These are phyloP conservation scores for Pythium rhizo-oryzae DNA, from an alignment of 352 stramenopile species.

Conservation along the genomic window DNA sequence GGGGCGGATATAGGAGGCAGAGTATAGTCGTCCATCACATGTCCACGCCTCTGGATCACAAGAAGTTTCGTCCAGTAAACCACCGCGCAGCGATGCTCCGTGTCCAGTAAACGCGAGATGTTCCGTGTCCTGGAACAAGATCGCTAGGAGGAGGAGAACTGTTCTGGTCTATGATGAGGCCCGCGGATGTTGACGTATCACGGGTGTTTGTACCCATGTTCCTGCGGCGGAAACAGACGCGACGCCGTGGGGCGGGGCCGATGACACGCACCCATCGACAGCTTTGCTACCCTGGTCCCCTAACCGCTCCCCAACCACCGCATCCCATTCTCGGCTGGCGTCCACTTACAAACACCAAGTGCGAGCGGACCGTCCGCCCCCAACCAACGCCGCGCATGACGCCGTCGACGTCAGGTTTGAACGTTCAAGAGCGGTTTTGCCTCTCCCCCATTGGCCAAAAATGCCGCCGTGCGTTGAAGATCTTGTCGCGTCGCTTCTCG, in stretches of 20 bases:
- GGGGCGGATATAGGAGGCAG: slow-evolving; percentile 41
- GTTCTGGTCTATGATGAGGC: slow-evolving; percentile 1
- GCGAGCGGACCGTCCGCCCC: not conserved
- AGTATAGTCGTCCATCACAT: not conserved
- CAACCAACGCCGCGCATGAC: slow-evolving; percentile 19
- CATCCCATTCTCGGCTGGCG: not conserved
- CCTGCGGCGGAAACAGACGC: not conserved
- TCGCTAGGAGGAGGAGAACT: not conserved
- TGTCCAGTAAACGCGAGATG: slow-evolving; percentile 4
- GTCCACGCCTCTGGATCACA: slow-evolving; percentile 3
- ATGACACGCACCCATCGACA: slow-evolving; percentile 28
- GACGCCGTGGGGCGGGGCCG: not conserved
- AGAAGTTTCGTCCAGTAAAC: not conserved
- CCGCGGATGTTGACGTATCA: slow-evolving; percentile 15
- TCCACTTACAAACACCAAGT: slow-evolving; percentile 24
- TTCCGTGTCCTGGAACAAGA: no score
- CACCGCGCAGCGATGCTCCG: not conserved
- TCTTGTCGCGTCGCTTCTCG: slow-evolving; percentile 27
- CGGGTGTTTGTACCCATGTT: slow-evolving; percentile 13
- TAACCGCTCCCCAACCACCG: slow-evolving; percentile 8
- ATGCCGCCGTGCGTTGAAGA: slow-evolving; percentile 24
- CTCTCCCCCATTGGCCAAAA: slow-evolving; percentile 26
- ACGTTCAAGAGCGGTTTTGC: slow-evolving; percentile 1
- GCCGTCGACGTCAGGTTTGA: slow-evolving; percentile 26
- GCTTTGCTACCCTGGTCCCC: slow-evolving; percentile 3